Evolutionary conservation across 2,329 filamentous ascomycete genomes (phyloP), one percentile per base, ranked within the genome.

Genomic region (Cytospora chrysosperma): DNA sequence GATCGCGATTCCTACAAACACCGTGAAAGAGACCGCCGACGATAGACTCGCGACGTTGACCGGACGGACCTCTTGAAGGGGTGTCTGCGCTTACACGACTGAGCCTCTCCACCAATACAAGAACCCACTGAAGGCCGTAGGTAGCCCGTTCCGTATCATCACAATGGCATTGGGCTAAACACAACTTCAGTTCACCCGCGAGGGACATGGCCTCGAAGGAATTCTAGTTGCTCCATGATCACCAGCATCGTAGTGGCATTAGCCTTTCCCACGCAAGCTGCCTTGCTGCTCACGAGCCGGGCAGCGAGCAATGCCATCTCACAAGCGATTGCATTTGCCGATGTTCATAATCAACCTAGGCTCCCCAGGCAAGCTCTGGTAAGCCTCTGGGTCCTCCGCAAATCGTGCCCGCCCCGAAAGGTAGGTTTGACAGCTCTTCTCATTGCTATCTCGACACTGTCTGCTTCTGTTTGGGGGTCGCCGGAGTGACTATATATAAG

Each of bases 21-120:
- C 32, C 30, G 61, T 50, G 64, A 63, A 40, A 66, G 61, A 50
- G 62, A 58, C 30, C 21, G 51, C 19, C 64, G 61, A 53, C 64
- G 64, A 17, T 66, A 64, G 37, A 26, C 51, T 37, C 43, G 21
- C 28, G 32, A 17, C 19, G 5, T n/a, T n/a, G 26, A 27, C 24
- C 53, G 17, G 21, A 43, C 53, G 19, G 34, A 47, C 24, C 32
- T 30, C n/a, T 27, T 47, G 55, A n/a, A 6, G 19, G 15, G 28
- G 57, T 27, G 30, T 32, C 30, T 43, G 19, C 53, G 30, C 27
- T 47, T 37, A 49, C 30, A 37, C 26, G 40, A 28, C 30, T 52
- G 51, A 27, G 30, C 32, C 43, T 34, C 43, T 19, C 32, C 50
- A 51, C 63, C 24, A 59, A 37, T 28, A 30, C 17, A 30, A 54